Evolutionary conservation across 1,284 basidiomycete species (phyloP), one percentile per base, ranked within the genome.

Genomic region (Mycosarcoma mackinlayi): DNA sequence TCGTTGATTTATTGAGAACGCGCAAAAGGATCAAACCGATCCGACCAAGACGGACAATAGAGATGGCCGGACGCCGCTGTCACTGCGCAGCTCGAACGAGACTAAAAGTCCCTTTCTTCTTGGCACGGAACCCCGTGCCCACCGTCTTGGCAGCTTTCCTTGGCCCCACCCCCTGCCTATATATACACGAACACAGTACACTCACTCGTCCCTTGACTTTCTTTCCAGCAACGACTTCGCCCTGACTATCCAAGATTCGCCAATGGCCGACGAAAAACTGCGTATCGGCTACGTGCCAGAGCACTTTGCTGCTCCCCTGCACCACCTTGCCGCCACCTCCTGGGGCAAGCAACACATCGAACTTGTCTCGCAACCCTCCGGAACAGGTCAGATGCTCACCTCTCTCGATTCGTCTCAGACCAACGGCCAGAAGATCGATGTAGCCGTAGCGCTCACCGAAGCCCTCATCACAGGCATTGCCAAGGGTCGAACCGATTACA

Each of bases 401-500:
- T 76, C 72, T 14, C 61, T 82, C 27, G 75, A 77, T 33, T 53
- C 65, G 4, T 42, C 54, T 6, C 24, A 59, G 9, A 21, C 53
- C 10, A 49, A 40, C 11, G 76, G 66, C 6, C 77, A 77, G n/a
- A 63, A 63, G 38, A 82, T 82, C 31, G 80, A 82, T 31, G 76
- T 80, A 0, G 80, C 58, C 59, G 92, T 93, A 68, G 95, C 94
- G 0, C 88, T 98, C 49, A 98, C 95, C 0, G 95, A 97, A 82
- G 89, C 92, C 0, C 85, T 98, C 34, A 94, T 97, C 71, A 91
- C 93, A 42, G 95, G 94, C 0, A 92, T 97, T 50, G 93, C 92
- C 11, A 83, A 82, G 40, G 92, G 93, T 0, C 91, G 91, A 0
- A 87, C 87, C 49, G 88, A 90, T 14, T 98, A 96, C 84, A 93